These are phyloP conservation scores for Kitagawia praeruptora DNA, from an alignment of 129 eudicot species.

Conservation along the genomic window DNA sequence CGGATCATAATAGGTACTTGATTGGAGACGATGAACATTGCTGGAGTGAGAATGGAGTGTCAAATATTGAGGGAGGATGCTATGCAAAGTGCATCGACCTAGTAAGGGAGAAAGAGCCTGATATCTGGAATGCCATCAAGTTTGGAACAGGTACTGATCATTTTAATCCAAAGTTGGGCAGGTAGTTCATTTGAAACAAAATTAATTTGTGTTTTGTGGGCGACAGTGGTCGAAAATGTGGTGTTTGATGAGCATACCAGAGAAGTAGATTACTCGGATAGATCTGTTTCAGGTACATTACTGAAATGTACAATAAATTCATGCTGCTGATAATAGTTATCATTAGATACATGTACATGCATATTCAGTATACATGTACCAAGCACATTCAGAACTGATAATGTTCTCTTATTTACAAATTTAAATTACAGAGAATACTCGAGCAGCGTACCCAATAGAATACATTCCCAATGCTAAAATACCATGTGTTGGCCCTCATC, in stretches of 20 bases:
- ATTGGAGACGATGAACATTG: slow-evolving; percentile 98
- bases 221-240: slow-evolving; percentile 72
- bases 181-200: neutral
- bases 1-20: slow-evolving; percentile 85
- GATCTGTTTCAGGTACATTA: slow-evolving; percentile 78
- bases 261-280: slow-evolving; percentile 69
- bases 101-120: slow-evolving; percentile 88
- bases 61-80: slow-evolving; percentile 97
- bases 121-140: slow-evolving; percentile 94
- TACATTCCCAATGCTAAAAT: slow-evolving; percentile 87
- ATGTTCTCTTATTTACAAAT: neutral
- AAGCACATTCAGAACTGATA: neutral
- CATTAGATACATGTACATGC: too few species aligned
- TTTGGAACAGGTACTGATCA: slow-evolving; percentile 73
- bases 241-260: slow-evolving; percentile 85
- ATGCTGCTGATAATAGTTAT: neutral
- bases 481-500: slow-evolving; percentile 89
- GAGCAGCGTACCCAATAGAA: slow-evolving; percentile 94
- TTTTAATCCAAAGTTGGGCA: neutral
- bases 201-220: neutral
- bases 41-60: slow-evolving; percentile 91
- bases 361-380: too few species aligned
- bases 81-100: slow-evolving; percentile 97
- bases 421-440: slow-evolving; percentile 65
- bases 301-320: neutral